phyloP scores from a whole-genome alignment of 495 filamentous ascomycete genomes.

The Bacidia rubella region DNA sequence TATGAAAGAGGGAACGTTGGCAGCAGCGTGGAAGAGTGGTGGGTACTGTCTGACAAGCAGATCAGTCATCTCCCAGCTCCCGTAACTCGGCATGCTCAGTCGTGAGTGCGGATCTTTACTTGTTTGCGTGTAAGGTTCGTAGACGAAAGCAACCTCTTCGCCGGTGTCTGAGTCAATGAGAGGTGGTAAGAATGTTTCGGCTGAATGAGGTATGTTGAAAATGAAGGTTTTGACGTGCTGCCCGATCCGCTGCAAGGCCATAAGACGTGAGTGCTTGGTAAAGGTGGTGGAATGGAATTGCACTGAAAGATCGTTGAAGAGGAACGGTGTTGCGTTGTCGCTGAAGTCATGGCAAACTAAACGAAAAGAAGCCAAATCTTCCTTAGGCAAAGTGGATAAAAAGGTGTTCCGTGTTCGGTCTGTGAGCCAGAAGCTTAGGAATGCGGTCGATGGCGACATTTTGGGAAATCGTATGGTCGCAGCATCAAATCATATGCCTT shows the following conservation, averaged over 20 bases:
- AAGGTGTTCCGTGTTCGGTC: slow-evolving; percentile 32
- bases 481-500: no score
- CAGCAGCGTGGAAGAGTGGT: slow-evolving; percentile 72
- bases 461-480: no score
- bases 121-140: slow-evolving; percentile 49
- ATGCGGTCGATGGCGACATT: slow-evolving; percentile 24
- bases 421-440: slow-evolving; percentile 36
- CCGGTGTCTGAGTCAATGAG: slow-evolving; percentile 57
- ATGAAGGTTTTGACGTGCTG: slow-evolving; percentile 55
- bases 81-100: slow-evolving; percentile 48
- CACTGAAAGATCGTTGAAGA: slow-evolving; percentile 35
- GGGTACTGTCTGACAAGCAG: slow-evolving; percentile 67
- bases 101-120: slow-evolving; percentile 24
- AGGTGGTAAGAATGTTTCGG: slow-evolving; percentile 62
- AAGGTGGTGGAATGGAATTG: slow-evolving; percentile 57
- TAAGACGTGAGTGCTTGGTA: slow-evolving; percentile 50
- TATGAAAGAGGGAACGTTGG: slow-evolving; percentile 66
- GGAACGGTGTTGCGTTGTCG: slow-evolving; percentile 30
- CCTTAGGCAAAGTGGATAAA: slow-evolving; percentile 24
- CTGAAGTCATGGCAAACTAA: slow-evolving; percentile 40
- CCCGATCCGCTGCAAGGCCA: slow-evolving; percentile 57
- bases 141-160: slow-evolving; percentile 59
- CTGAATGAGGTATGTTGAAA: slow-evolving; percentile 55
- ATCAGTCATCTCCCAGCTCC: slow-evolving; percentile 47
- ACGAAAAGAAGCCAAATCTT: slow-evolving; percentile 34